Percentiles rank a stretch among this genome's conserved stretches.
Conservation (phyloP, 2,329 filamentous ascomycete genomes). For the Xylaria sp. region DNA sequence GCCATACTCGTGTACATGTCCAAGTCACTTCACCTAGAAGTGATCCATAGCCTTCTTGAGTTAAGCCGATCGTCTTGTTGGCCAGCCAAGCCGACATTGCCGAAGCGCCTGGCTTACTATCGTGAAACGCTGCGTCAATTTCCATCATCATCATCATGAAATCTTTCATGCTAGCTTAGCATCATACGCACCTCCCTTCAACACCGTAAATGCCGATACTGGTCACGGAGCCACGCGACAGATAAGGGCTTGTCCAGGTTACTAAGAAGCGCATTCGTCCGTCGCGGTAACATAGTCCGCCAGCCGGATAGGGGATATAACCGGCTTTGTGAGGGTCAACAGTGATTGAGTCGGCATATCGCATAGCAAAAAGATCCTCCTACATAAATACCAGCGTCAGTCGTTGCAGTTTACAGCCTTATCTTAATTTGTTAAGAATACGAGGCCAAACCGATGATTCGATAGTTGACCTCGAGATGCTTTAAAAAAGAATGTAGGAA, state of each 20-base stretch:
- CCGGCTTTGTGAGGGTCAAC: constrained; percentile 61
- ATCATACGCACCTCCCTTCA: constrained; percentile 53
- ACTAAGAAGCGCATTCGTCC: constrained; percentile 56
- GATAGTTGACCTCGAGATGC: not conserved
- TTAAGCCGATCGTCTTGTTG: constrained; percentile 56
- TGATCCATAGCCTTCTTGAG: constrained; percentile 54
- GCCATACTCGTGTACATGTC: constrained; percentile 54
- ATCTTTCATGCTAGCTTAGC: not conserved
- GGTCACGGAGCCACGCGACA: constrained; percentile 53
- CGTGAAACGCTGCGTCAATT: not conserved
- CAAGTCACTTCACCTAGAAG: constrained; percentile 57
- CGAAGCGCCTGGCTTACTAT: constrained; percentile 58
- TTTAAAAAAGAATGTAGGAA: not conserved
- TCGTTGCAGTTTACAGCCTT: not conserved
- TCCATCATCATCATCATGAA: not conserved
- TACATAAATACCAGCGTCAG: constrained; percentile 6
- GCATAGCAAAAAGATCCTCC: constrained; percentile 53
- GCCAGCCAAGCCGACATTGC: constrained; percentile 58
- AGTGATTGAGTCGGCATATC: constrained; percentile 57
- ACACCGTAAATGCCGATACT: constrained; percentile 58
- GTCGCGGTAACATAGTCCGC: constrained; percentile 57
- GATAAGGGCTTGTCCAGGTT: constrained; percentile 56
- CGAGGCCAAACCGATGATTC: not conserved
- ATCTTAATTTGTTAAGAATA: too few relatives aligned
- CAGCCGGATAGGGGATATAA: constrained; percentile 59